A percentile compares a stretch with the other conserved stretches of the same genome.
Conservation (phyloP, 2,329 filamentous ascomycete genomes). For the Xylogone sp. region DNA sequence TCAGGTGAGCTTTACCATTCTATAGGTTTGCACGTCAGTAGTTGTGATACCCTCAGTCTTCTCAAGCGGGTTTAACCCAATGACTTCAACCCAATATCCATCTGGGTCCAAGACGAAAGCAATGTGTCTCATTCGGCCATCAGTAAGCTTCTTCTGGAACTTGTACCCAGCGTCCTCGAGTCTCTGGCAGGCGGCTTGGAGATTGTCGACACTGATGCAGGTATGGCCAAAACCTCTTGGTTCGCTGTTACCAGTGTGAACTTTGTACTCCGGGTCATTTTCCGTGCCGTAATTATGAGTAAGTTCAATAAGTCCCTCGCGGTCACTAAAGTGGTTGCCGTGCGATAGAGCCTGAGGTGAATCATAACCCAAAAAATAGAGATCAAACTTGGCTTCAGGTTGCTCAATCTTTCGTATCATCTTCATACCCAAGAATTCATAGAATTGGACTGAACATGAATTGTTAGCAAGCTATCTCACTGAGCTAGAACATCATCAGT, state of each 20-base stretch:
- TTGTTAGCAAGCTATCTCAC: not conserved
- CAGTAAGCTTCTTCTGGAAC: constrained; percentile 89
- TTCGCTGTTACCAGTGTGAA: constrained; percentile 83
- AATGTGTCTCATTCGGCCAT: constrained; percentile 80
- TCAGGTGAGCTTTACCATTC: constrained; percentile 39
- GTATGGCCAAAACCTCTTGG: constrained; percentile 71
- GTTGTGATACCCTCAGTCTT: constrained; percentile 65
- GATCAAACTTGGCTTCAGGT: constrained; percentile 82
- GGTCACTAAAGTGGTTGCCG: constrained; percentile 68
- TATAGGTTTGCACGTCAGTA: constrained; percentile 72
- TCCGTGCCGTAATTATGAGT: constrained; percentile 82
- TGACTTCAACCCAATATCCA: constrained; percentile 76
- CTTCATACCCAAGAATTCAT: constrained; percentile 83
- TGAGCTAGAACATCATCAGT: not conserved
- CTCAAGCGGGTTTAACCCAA: constrained; percentile 65
- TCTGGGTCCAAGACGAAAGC: constrained; percentile 87
- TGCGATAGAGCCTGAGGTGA: constrained; percentile 66
- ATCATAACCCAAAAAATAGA: constrained; percentile 91
- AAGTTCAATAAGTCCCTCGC: constrained; percentile 83
- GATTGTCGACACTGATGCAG: constrained; percentile 74
- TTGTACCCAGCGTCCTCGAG: constrained; percentile 83
- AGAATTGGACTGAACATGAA: constrained; percentile 67
- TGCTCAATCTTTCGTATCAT: constrained; percentile 74
- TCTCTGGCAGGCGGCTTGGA: constrained; percentile 82
- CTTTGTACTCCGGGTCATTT: constrained; percentile 69